Evolutionary conservation across 2,329 filamentous ascomycete species (phyloP).

Genomic region (Sporothrix dimorphospora): DNA sequence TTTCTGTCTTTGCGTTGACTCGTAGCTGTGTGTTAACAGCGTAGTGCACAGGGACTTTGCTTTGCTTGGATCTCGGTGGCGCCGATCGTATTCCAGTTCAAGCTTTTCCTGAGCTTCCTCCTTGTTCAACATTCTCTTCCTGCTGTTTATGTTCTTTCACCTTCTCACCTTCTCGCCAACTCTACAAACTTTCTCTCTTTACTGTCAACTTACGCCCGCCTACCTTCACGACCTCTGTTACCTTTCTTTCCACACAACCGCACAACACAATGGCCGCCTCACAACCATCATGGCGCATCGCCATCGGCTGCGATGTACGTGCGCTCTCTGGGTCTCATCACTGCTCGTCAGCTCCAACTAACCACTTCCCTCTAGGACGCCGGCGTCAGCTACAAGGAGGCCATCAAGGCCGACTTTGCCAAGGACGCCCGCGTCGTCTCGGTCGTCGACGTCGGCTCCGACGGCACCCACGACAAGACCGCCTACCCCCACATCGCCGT

Average conservation of each 20-base stretch:
- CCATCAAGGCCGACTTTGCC: conserved; percentile 73
- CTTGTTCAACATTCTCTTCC: neutral
- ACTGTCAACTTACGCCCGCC: neutral
- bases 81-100: neutral
- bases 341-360: neutral
- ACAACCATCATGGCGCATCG: conserved; percentile 55
- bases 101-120: neutral
- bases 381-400: conserved; percentile 76
- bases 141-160: conserved; percentile 13
- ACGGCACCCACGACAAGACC: conserved; percentile 69
- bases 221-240: neutral
- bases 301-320: conserved; percentile 58
- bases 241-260: neutral
- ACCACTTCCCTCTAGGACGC: conserved; percentile 46
- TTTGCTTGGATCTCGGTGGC: neutral
- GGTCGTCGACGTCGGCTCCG: conserved; percentile 75
- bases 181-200: too few relatives aligned
- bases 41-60: neutral
- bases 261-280: conserved; percentile 34
- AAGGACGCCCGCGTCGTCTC: conserved; percentile 66
- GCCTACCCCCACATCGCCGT: conserved; percentile 74
- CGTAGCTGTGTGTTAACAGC: neutral
- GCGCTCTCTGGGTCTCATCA: neutral
- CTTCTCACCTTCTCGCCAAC: neutral
- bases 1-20: neutral